A percentile compares a stretch with the other conserved stretches of the same genome.
phyloP scores from a whole-genome alignment of 768 basidiomycete species.

The Boletus fagicola region DNA sequence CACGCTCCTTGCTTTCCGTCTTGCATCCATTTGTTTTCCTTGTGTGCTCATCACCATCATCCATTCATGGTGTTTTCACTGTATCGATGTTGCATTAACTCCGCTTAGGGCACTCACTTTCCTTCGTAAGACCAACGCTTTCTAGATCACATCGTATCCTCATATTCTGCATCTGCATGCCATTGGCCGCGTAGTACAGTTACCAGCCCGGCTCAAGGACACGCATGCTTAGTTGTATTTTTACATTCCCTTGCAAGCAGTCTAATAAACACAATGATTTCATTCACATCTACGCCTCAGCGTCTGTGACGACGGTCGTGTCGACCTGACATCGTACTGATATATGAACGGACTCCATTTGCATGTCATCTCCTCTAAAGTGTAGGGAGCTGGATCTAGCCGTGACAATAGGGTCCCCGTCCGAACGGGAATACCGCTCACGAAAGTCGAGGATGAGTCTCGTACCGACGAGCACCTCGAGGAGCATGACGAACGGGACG shows the following conservation, averaged over 20 bases:
- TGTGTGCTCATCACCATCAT: background rate
- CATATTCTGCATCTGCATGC: constrained; percentile 12
- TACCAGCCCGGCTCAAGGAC: background rate
- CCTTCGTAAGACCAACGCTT: constrained; percentile 1
- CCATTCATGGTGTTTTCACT: background rate
- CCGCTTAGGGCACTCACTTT: constrained; percentile 6
- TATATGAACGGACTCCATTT: constrained; percentile 1
- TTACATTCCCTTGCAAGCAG: constrained; percentile 7
- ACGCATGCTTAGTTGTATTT: constrained; percentile 17
- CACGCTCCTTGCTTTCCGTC: constrained; percentile 17
- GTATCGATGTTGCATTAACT: constrained; percentile 17
- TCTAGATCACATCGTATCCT: constrained; percentile 10
- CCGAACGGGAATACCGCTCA: constrained; percentile 25
- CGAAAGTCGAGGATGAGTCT: constrained; percentile 34
- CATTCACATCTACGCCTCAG: background rate
- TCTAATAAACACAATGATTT: constrained; percentile 8
- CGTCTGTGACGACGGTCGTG: constrained; percentile 17
- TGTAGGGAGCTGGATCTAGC: constrained; percentile 17
- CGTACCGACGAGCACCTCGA: constrained; percentile 31
- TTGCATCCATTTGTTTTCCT: constrained; percentile 2
- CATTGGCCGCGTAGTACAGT: constrained; percentile 9
- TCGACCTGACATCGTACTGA: constrained; percentile 18
- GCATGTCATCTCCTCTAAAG: constrained; percentile 9
- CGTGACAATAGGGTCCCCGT: constrained; percentile 8
- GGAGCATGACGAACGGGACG: constrained; percentile 31